A percentile compares a stretch with the other conserved stretches of the same genome.
phyloP scores from a whole-genome alignment of 176 grass and related monocot species.

The Ananas comosus region DNA sequence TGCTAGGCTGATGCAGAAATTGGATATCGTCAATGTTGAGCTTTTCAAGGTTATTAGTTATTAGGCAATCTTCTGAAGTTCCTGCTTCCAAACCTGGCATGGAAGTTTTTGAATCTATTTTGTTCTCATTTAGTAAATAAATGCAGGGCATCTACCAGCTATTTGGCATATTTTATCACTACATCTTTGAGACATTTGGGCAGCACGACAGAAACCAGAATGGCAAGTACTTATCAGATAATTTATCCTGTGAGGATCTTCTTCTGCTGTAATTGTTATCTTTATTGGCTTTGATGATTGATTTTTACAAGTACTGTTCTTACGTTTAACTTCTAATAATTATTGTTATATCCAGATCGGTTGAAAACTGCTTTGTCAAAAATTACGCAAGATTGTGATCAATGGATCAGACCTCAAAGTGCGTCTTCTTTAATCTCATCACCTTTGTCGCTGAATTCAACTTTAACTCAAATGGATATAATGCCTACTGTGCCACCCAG shows the following conservation, averaged over 20 bases:
- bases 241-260: constrained; percentile 47
- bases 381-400: constrained; percentile 94
- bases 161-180: constrained; percentile 92
- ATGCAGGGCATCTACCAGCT: constrained; percentile 81
- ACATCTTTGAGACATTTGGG: constrained; percentile 88
- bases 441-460: constrained; percentile 44
- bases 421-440: constrained; percentile 52
- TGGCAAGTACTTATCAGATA: constrained; percentile 51
- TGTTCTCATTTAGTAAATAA: constrained; percentile 28
- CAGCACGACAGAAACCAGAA: constrained; percentile 52
- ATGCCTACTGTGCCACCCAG: constrained; percentile 71
- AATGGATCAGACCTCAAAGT: constrained; percentile 78
- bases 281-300: not conserved
- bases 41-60: constrained; percentile 72
- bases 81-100: not conserved
- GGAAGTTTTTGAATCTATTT: constrained; percentile 16
- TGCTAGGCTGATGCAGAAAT: constrained; percentile 95
- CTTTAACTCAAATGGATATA: constrained; percentile 68
- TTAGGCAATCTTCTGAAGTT: constrained; percentile 11
- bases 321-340: not conserved
- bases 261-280: constrained; percentile 10
- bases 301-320: constrained; percentile 7
- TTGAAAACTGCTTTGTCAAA: constrained; percentile 83
- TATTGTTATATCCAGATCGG: constrained; percentile 46
- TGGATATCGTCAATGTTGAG: constrained; percentile 89